Evolutionary conservation across 108 stramenopile species (phyloP), one percentile per base, ranked within the genome.

Genomic region (Conticribra weissflogii): DNA sequence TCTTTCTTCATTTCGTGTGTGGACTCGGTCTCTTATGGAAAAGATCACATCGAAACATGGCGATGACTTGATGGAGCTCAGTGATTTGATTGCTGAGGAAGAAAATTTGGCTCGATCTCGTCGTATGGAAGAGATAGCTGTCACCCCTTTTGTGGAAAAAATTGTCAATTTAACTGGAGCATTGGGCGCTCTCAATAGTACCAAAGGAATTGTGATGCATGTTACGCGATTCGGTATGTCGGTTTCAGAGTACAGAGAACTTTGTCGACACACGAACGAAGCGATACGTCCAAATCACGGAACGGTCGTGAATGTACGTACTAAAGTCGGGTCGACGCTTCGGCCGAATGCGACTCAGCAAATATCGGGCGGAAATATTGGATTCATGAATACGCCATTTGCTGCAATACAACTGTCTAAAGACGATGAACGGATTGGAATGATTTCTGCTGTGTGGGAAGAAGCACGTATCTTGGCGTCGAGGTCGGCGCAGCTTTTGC

Each of bases 11-110:
- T 72, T 79, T 32, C 71, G 55, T 1, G 53, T 72, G 16, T 79
- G 78, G 78, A 29, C 57, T 0, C 41, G 61, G 19, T 55, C 78
- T 19, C 54, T 79, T 19, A 65, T 66, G 25, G 71, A 79, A 16
- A 72, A 57, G 48, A 79, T 79, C 46, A 47, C 78, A 7, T 66
- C 61, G 21, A 72, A 61, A 1, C 66, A 72, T 48, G 29, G 56
- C 30, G 71, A 66, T 52, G 80, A 76, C 14, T 59, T 78, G 52
- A 59, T 81, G 63, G 75, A 81, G 62, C 76, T 81, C 51, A 76
- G 74, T n/a, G 60, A 66, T 55, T 47, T 77, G 48, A 81, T 81
- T 50, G 76, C 76, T 23, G 64, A 78, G 59, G 80, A 81, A 17
- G 80, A 72, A 56, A 66, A 57, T 1, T 44, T 66, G 47, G 75